A percentile compares a stretch with the other conserved stretches of the same genome.
phyloP scores from a whole-genome alignment of 139 green algal genomes.

The Yamagishiella unicocca region DNA sequence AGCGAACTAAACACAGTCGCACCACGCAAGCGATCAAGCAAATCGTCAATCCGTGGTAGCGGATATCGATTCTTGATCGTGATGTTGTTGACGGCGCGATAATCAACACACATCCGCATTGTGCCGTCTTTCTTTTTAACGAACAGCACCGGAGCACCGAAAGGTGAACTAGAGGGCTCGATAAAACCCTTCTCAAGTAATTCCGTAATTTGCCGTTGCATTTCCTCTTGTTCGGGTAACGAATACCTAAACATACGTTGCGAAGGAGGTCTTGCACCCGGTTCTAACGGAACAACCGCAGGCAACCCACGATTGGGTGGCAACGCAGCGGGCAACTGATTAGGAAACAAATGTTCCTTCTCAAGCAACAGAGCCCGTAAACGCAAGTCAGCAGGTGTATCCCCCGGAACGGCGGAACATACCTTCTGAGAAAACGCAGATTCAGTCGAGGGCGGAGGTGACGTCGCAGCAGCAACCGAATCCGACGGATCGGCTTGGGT shows the following conservation, averaged over 20 bases:
- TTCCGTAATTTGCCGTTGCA: background rate
- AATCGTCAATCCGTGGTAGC: constrained; percentile 30
- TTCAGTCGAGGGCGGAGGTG: background rate
- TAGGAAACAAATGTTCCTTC: background rate
- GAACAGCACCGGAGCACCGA: constrained; percentile 59
- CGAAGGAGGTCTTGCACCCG: background rate
- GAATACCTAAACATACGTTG: constrained; percentile 1
- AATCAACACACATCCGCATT: constrained; percentile 66
- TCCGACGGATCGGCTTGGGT: background rate
- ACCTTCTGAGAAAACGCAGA: background rate
- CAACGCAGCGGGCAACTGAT: background rate
- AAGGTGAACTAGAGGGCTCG: constrained; percentile 41
- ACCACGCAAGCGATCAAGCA: constrained; percentile 36
- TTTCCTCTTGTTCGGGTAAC: background rate
- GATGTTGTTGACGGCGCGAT: constrained; percentile 46
- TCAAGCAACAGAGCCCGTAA: background rate
- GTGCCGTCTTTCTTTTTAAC: constrained; percentile 68
- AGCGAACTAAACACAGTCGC: constrained; percentile 46
- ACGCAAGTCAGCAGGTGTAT: background rate
- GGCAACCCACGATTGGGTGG: background rate
- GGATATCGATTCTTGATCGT: constrained; percentile 49
- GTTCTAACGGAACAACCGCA: background rate
- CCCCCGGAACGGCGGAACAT: background rate
- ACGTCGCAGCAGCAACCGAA: too few relatives aligned
- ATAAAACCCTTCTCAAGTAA: constrained; percentile 46